These are phyloP conservation scores for Lobosporangium transversale DNA, from an alignment of 192 early-diverging fungal genomes.

Conservation along the genomic window DNA sequence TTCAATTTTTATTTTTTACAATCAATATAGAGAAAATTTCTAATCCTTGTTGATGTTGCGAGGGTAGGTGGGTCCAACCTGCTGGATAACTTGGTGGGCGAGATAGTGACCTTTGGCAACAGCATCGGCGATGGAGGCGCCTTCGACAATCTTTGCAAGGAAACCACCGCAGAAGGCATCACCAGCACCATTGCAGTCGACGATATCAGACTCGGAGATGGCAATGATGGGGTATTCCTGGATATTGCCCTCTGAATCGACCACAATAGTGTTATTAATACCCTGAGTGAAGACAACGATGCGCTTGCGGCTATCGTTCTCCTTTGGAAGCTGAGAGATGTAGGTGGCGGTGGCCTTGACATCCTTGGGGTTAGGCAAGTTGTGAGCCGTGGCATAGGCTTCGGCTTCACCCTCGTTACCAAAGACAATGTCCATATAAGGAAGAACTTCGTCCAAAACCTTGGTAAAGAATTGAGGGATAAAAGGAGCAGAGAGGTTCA, in stretches of 20 bases:
- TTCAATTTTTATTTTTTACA: background rate
- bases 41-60: slow-evolving; percentile 27
- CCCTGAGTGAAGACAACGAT: slow-evolving; percentile 95
- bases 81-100: slow-evolving; percentile 87
- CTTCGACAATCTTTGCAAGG: slow-evolving; percentile 84
- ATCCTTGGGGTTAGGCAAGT: slow-evolving; percentile 68
- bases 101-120: slow-evolving; percentile 93
- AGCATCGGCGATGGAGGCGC: slow-evolving; percentile 67
- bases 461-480: slow-evolving; percentile 94
- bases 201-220: slow-evolving; percentile 75
- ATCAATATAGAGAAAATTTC: too few species aligned
- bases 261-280: slow-evolving; percentile 76
- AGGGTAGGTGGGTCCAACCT: slow-evolving; percentile 80
- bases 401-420: slow-evolving; percentile 97
- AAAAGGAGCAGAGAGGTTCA: slow-evolving; percentile 98
- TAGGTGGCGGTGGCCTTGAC: slow-evolving; percentile 84
- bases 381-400: slow-evolving; percentile 82
- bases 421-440: slow-evolving; percentile 93
- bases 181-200: slow-evolving; percentile 98
- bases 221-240: slow-evolving; percentile 71
- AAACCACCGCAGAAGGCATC: slow-evolving; percentile 98
- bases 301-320: slow-evolving; percentile 74
- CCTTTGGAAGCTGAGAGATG: slow-evolving; percentile 86
- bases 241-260: slow-evolving; percentile 69
- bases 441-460: slow-evolving; percentile 76